Evolutionary conservation across 129 eudicot genomes (phyloP).

Genomic region (Tagetes erecta): DNA sequence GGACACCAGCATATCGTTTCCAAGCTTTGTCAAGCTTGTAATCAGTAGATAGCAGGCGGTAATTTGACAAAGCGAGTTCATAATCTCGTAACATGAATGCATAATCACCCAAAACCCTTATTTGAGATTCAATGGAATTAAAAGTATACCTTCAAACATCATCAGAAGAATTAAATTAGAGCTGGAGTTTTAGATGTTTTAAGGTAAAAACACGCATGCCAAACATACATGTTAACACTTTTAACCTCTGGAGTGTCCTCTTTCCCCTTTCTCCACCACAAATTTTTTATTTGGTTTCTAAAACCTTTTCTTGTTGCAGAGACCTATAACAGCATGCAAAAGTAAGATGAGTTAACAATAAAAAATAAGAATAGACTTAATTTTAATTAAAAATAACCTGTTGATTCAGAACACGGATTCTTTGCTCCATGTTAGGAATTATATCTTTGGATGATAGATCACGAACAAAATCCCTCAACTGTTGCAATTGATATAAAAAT

Average conservation of each 20-base stretch:
- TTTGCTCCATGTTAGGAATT: slow-evolving; percentile 94
- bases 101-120: slow-evolving; percentile 92
- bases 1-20: slow-evolving; percentile 98
- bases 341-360: not conserved
- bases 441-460: slow-evolving; percentile 86
- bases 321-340: slow-evolving; percentile 46
- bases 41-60: slow-evolving; percentile 87
- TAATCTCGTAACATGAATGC: slow-evolving; percentile 96
- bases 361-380: slow-evolving; percentile 1
- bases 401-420: slow-evolving; percentile 81
- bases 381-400: slow-evolving; percentile 54
- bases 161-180: slow-evolving; percentile 32
- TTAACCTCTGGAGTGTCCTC: slow-evolving; percentile 76
- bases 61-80: slow-evolving; percentile 95
- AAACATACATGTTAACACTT: slow-evolving; percentile 66
- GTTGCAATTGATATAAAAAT: slow-evolving; percentile 30
- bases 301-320: slow-evolving; percentile 97
- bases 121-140: slow-evolving; percentile 93
- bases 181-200: not conserved
- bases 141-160: slow-evolving; percentile 75
- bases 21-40: slow-evolving; percentile 98
- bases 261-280: slow-evolving; percentile 99
- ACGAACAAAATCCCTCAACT: slow-evolving; percentile 69
- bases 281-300: slow-evolving; percentile 90
- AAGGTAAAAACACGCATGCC: slow-evolving; percentile 10